phyloP scores from a whole-genome alignment of 345 rosid species.

The Geranium brycei region DNA sequence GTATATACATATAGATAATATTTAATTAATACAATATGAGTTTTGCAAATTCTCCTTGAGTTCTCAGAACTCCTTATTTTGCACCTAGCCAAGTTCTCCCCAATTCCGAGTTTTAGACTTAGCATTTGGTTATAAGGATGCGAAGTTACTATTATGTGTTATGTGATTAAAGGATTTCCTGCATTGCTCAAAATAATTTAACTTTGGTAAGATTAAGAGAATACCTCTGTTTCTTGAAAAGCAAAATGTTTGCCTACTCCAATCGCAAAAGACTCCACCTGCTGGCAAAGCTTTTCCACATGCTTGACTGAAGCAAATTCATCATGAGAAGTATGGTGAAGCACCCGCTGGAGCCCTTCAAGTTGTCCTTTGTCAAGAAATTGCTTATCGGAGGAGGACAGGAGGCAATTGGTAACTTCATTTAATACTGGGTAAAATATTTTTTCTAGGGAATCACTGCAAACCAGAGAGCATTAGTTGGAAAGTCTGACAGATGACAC shows the following conservation, averaged over 20 bases:
- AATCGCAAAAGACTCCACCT: constrained; percentile 28
- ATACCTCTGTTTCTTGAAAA: constrained; percentile 54
- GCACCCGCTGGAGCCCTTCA: constrained; percentile 33
- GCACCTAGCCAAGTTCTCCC: no score
- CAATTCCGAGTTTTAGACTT: no score
- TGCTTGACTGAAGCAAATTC: constrained; percentile 13
- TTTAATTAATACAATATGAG: no score
- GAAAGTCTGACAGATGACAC: background rate
- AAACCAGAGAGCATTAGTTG: constrained; percentile 8
- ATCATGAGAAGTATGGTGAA: constrained; percentile 19
- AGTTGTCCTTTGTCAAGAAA: constrained; percentile 21
- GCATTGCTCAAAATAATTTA: background rate
- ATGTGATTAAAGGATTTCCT: background rate
- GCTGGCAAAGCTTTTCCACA: constrained; percentile 32
- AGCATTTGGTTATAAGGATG: no score
- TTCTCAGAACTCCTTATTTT: no score
- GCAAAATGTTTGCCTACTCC: constrained; percentile 32
- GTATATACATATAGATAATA: no score
- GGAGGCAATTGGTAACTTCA: constrained; percentile 22
- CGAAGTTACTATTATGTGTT: background rate
- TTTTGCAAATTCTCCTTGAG: no score
- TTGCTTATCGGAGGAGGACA: constrained; percentile 15
- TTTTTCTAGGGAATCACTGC: constrained; percentile 51
- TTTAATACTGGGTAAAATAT: constrained; percentile 35
- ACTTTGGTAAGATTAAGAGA: background rate